These are phyloP conservation scores for Apiotrichum sp. DNA, from an alignment of 1,284 basidiomycete genomes.

Conservation along the genomic window DNA sequence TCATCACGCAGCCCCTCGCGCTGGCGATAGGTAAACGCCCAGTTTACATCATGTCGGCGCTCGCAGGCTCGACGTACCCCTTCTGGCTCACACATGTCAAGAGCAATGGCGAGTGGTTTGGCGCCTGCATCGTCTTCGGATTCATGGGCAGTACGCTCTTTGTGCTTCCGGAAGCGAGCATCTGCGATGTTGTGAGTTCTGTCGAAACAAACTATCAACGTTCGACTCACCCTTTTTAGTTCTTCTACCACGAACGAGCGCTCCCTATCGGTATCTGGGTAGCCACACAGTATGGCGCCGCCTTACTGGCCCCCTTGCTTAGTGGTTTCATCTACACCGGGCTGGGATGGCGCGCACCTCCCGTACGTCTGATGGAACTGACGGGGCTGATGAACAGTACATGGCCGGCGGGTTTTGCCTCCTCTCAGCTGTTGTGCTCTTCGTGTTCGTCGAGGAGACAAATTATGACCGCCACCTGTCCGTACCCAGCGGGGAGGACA, in stretches of 20 bases:
- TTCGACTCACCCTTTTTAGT: constrained; percentile 9
- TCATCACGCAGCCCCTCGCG: constrained; percentile 18
- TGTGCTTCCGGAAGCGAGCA: constrained; percentile 20
- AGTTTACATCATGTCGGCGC: constrained; percentile 15
- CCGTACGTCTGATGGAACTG: constrained; percentile 9
- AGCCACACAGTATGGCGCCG: constrained; percentile 16
- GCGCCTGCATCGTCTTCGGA: constrained; percentile 4
- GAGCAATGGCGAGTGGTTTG: not conserved
- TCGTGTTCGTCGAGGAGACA: constrained; percentile 28
- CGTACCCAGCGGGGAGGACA: not conserved
- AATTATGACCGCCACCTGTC: constrained; percentile 14
- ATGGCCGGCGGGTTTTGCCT: constrained; percentile 15
- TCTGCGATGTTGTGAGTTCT: constrained; percentile 24
- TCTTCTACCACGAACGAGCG: constrained; percentile 26
- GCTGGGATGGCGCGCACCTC: constrained; percentile 19
- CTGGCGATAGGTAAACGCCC: constrained; percentile 25
- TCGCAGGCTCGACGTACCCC: constrained; percentile 5
- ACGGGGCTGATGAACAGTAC: not conserved
- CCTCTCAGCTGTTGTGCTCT: constrained; percentile 19
- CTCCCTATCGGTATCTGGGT: constrained; percentile 21
- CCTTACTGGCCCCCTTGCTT: constrained; percentile 16
- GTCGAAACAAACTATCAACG: not conserved
- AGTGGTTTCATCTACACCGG: constrained; percentile 26
- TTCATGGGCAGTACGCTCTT: constrained; percentile 20
- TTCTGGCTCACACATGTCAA: not conserved